Evolutionary conservation across 1,139 yeast genomes (phyloP), one percentile per base, ranked within the genome.

Genomic region (Blastobotrys serpentis): DNA sequence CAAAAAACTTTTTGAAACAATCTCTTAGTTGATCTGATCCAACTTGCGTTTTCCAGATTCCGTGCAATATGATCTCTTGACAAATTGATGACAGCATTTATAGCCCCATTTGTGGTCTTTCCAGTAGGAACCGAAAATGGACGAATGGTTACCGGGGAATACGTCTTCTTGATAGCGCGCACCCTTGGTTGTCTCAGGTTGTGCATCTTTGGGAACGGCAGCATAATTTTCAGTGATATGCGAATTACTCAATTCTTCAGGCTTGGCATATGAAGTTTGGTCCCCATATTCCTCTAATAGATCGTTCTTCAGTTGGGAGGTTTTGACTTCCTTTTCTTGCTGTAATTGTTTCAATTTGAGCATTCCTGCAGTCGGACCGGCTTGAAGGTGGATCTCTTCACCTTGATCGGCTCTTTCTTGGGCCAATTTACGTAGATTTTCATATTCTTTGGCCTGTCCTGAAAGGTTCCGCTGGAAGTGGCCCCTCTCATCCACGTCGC

Each of bases 281-380:
- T 65, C 66, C 5, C 79, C 79, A 52, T 76, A 76, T 53, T 66
- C 72, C 26, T 64, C 71, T n/a, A 75, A 51, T 34, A 79, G 53
- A 18, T 49, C 52, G 38, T 62, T 58, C 44, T 67, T 63, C 45
- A 65, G 37, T 65, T 38, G 67, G 67, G 40, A 69, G 64, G n/a
- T 37, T 30, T 18, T 59, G 55, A 18, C 61, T 54, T 17, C 58
- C 57, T 40, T 65, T 61, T 42, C 69, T 66, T 48, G 71, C 60
- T 46, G 74, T 41, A 70, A 62, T 56, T 77, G 63, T 49, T 73
- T 73, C 50, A 72, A 66, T 46, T 70, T 72, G 38, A 79, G 51
- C 70, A 74, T 68, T 59, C 78, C 73, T 39, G 76, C 75, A 0
- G 87, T 81, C 3, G 87, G 87, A 47, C 79, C 77, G 2, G 82